Base-by-base conservation (phyloP, 768 basidiomycete species). In the Infundibulicybe gibba region DNA sequence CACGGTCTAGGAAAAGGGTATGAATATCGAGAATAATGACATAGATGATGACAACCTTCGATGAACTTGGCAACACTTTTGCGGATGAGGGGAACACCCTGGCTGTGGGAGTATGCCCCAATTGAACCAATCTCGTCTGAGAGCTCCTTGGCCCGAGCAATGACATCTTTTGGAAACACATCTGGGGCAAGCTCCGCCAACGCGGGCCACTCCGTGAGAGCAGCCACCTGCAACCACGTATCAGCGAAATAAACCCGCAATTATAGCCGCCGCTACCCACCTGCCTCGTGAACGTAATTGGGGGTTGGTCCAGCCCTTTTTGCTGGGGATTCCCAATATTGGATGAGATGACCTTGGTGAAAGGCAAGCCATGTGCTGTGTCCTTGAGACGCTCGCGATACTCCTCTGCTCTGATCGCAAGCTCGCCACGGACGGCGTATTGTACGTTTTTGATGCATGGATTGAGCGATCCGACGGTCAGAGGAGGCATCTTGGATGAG, bases 271-370 rank as follows among this genome's bases (percentile, higher is more conserved):
- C 25, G 32, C 3, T 25, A 56, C 78, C 45, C 53, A 89, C 93
- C 86, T 98, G 95, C 46, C 95, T 76, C 49, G 83, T 79, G 63
- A 91, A 98, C 4, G 95, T 97, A 50, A 98, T 80, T 2, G 94
- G 91, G 5, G 85, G 80, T 62, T 99, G 95, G 66, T 97, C 85
- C 44, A 99, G 76, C 0, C 94, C 94, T 56, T 84, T 86, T 68
- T 97, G 94, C 68, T 99, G 95, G 0, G 97, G 95, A 61, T 99
- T 98, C 9, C 95, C 95, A 50, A 99, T 99, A 70, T 98, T 99
- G 51, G 92, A 91, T 21, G 83, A 87, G 64, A 97, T 95, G 66
- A 98, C 76, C 56, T 81, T 80, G 62, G 83, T 78, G 67, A 98
- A 99, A 13, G 93, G 92, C 13, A 97, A 76, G 15, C 70, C 72